Conservation (phyloP, 441 rosid genomes). For the Dalechampia spathulata region DNA sequence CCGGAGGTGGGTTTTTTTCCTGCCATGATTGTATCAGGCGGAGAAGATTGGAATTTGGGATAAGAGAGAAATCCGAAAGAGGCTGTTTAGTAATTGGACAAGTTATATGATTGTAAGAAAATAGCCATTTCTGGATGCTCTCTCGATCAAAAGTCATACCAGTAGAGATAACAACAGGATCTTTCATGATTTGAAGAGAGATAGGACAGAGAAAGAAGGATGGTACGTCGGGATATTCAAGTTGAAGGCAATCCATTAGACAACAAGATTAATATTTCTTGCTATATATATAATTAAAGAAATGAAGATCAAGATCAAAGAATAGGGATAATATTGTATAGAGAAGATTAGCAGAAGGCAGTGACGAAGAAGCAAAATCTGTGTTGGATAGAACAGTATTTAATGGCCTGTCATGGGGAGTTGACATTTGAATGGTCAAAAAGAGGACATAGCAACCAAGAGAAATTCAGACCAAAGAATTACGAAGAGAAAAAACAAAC, state of each 20-base stretch:
- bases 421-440: slow-evolving; percentile 21
- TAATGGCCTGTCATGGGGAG: not conserved
- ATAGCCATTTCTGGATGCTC: slow-evolving; percentile 44
- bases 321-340: too few relatives aligned
- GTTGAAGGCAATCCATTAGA: slow-evolving; percentile 4
- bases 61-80: slow-evolving; percentile 25
- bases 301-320: too few relatives aligned
- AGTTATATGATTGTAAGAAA: slow-evolving; percentile 28
- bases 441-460: not conserved
- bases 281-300: not conserved
- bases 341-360: too few relatives aligned
- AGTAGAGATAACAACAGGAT: slow-evolving; percentile 43
- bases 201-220: slow-evolving; percentile 37
- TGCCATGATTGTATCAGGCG: slow-evolving; percentile 37
- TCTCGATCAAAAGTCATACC: slow-evolving; percentile 46
- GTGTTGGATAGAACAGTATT: not conserved
- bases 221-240: slow-evolving; percentile 3
- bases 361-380: not conserved
- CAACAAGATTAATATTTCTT: not conserved
- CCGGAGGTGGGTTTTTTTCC: not conserved
- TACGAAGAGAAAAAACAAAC: too few relatives aligned
- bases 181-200: slow-evolving; percentile 43
- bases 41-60: slow-evolving; percentile 41
- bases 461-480: not conserved
- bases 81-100: slow-evolving; percentile 46